Evolutionary conservation across 768 basidiomycete genomes (phyloP), one percentile per base, ranked within the genome.

Genomic region (Suillus ampliporus): DNA sequence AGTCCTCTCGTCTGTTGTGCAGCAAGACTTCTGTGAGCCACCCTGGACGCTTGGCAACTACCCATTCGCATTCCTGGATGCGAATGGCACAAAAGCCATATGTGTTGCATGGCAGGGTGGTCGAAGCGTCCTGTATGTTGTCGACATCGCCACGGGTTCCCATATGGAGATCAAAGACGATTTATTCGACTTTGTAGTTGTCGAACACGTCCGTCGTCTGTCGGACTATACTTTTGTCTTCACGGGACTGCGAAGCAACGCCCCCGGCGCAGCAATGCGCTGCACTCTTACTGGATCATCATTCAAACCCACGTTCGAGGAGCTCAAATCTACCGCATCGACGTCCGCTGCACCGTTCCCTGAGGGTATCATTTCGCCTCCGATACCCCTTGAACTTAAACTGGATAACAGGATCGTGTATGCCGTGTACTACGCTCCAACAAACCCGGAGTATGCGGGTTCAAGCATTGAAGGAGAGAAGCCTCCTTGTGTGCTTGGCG

Each of bases 401-500:
- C 52, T 65, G 15, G 67, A 68, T 14, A 64, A 73, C 17, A 70
- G 71, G 15, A 74, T 82, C 5, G 68, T 90, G 21, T 81, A 91
- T 68, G 83, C 84, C 3, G 77, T 90, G 10, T 88, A 80, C 67
- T 89, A 89, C 60, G 74, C 83, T 1, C 91, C 92, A 0, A 79
- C 72, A 28, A 91, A 90, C 62, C 87, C 86, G 0, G 71, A 79
- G 0, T 92, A 86, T 70, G 61, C 70, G 1, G 86, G 82, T 0
- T 73, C 79, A 5, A 80, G 72, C 44, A 72, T 75, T 15, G 66
- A 72, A 0, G 80, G 76, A 5, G 87, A 90, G 70, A 81, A 79
- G 53, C 92, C 91, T 0, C 92, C 92, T 2, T 86, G 85, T 53
- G 77, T 92, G 11, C 69, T 91, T 0, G 67, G 77, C 34, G 82